These are phyloP conservation scores for Primulina huaijiensis DNA, from an alignment of 257 asterid genomes.

Conservation along the genomic window DNA sequence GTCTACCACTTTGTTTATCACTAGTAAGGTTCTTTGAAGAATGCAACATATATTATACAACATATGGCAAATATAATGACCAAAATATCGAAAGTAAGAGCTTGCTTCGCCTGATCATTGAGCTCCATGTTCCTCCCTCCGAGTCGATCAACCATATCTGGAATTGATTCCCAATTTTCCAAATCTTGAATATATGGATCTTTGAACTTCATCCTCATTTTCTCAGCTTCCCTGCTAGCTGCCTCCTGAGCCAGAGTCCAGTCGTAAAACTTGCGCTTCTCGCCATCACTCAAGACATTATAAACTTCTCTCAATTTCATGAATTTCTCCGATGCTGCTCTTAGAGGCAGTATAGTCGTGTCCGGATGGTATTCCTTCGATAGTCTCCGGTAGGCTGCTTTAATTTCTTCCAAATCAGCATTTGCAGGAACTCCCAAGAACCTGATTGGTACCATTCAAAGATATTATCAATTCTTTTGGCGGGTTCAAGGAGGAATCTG, in stretches of 20 bases:
- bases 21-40: conserved; percentile 66
- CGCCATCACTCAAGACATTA: conserved; percentile 58
- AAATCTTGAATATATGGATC: conserved; percentile 66
- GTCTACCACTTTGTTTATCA: neutral
- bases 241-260: conserved; percentile 89
- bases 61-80: conserved; percentile 60
- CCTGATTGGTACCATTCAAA: conserved; percentile 35
- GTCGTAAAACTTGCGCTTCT: conserved; percentile 68
- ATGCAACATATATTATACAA: conserved; percentile 55
- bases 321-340: conserved; percentile 79
- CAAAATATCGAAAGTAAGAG: conserved; percentile 75
- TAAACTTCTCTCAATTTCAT: conserved; percentile 66
- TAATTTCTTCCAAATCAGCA: conserved; percentile 81
- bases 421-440: conserved; percentile 69
- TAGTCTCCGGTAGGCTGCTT: conserved; percentile 73
- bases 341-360: conserved; percentile 84
- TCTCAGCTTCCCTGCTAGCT: conserved; percentile 78
- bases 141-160: conserved; percentile 83
- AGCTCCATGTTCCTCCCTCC: conserved; percentile 88
- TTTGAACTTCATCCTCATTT: conserved; percentile 63
- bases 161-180: conserved; percentile 48
- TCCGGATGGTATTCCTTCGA: conserved; percentile 94
- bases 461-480: neutral
- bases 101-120: conserved; percentile 75
- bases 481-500: too few relatives aligned